Conservation (phyloP, 2,329 filamentous ascomycete species). For the Neonectria hederae region DNA sequence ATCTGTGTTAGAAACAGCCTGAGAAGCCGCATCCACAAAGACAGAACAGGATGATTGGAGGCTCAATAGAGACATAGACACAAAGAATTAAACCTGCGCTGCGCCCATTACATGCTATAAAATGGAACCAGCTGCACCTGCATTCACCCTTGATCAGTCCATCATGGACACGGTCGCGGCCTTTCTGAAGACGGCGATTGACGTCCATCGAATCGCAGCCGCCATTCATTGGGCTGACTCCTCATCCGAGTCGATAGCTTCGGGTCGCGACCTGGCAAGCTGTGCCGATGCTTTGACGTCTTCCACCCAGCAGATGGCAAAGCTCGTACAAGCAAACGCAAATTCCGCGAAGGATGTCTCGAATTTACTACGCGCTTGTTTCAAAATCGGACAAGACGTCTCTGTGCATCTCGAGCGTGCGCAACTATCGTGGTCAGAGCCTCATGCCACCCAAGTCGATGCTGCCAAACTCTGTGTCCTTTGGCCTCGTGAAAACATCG, state of each 20-base stretch:
- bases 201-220: conserved; percentile 19
- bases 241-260: not conserved
- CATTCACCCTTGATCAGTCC: conserved; percentile 4
- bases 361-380: conserved; percentile 23
- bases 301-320: conserved; percentile 16
- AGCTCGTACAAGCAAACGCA: conserved; percentile 7
- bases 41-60: not conserved
- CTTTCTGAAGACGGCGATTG: conserved; percentile 32
- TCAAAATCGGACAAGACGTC: conserved; percentile 41
- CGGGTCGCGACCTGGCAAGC: conserved; percentile 14
- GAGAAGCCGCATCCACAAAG: not conserved
- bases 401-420: conserved; percentile 34
- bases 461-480: conserved; percentile 17
- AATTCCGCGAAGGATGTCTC: not conserved
- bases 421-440: not conserved
- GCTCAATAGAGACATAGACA: not conserved
- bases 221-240: conserved; percentile 14
- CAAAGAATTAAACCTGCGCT: conserved; percentile 27
- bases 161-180: conserved; percentile 20
- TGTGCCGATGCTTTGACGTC: conserved; percentile 12
- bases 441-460: conserved; percentile 9
- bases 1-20: not conserved
- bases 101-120: conserved; percentile 46
- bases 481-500: conserved; percentile 29
- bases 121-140: conserved; percentile 40